Evolutionary conservation across 2,329 filamentous ascomycete species (phyloP).

Genomic region (Alternaria sp.): DNA sequence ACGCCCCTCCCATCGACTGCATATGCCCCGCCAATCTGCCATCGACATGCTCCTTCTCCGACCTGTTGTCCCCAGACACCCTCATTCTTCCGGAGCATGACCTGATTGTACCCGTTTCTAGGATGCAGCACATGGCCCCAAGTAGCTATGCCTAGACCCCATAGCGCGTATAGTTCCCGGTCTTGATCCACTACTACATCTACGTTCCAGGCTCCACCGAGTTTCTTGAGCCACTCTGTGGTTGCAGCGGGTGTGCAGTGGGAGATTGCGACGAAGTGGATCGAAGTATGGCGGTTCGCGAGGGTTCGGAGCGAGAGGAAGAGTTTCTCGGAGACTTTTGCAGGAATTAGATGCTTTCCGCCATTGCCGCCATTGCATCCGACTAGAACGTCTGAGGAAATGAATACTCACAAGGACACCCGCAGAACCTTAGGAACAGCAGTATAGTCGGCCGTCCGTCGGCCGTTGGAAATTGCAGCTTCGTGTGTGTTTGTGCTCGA

Average conservation of each 20-base stretch:
- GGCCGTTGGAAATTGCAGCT: constrained; percentile 43
- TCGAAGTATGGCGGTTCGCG: constrained; percentile 60
- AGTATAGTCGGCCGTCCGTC: constrained; percentile 44
- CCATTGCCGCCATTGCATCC: constrained; percentile 3
- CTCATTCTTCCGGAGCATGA: constrained; percentile 47
- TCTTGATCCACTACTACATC: constrained; percentile 66
- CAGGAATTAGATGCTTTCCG: neutral
- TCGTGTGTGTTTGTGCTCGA: constrained; percentile 38
- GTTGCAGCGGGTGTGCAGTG: constrained; percentile 67
- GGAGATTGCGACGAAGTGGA: constrained; percentile 67
- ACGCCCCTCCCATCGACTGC: constrained; percentile 44
- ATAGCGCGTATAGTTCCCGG: constrained; percentile 66
- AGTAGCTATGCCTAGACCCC: constrained; percentile 63
- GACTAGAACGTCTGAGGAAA: neutral
- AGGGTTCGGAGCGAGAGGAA: constrained; percentile 66
- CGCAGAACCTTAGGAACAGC: constrained; percentile 46
- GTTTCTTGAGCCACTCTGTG: constrained; percentile 64
- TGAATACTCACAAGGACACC: constrained; percentile 45
- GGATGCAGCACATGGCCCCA: constrained; percentile 48
- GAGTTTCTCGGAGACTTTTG: constrained; percentile 55
- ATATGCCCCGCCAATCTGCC: constrained; percentile 48
- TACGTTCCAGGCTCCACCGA: constrained; percentile 67
- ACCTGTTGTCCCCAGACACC: constrained; percentile 48
- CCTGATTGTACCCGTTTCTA: constrained; percentile 48
- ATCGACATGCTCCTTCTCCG: constrained; percentile 47